Percentiles rank a stretch among this genome's conserved stretches.
These are phyloP conservation scores for Malus sylvestris DNA, from an alignment of 306 rosid genomes.

Conservation along the genomic window DNA sequence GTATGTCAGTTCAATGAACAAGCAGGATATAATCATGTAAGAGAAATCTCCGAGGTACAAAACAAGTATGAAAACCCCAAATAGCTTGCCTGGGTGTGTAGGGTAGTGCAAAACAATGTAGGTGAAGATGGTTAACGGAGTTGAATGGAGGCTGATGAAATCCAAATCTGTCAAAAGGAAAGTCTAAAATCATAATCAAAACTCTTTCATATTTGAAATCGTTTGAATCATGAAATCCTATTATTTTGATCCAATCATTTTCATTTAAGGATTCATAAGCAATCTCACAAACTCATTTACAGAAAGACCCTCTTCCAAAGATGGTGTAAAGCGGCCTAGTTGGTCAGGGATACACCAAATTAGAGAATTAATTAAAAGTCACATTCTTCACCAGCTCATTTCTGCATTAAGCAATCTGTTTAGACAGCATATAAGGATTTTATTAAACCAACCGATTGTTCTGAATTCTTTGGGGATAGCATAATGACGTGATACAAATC, in stretches of 20 bases:
- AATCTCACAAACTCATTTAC: background rate
- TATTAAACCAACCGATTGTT: background rate
- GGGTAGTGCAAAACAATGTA: conserved; percentile 76
- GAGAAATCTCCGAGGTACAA: background rate
- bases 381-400: background rate
- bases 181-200: conserved; percentile 3
- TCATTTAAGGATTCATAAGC: background rate
- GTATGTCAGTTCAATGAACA: background rate
- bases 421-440: background rate
- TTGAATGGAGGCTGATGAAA: conserved; percentile 94
- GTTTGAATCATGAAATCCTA: background rate
- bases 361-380: background rate
- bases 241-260: background rate
- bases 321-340: background rate
- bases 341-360: background rate
- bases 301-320: background rate
- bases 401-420: background rate
- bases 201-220: background rate
- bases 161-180: conserved; percentile 59
- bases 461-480: background rate
- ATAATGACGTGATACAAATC: background rate
- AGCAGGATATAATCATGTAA: background rate
- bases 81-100: conserved; percentile 59
- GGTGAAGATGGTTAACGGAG: conserved; percentile 77
- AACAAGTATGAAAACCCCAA: conserved; percentile 6